Evolutionary conservation across 176 grass and related monocot genomes (phyloP).

Genomic region (bread wheat (Triticum aestivum)): DNA sequence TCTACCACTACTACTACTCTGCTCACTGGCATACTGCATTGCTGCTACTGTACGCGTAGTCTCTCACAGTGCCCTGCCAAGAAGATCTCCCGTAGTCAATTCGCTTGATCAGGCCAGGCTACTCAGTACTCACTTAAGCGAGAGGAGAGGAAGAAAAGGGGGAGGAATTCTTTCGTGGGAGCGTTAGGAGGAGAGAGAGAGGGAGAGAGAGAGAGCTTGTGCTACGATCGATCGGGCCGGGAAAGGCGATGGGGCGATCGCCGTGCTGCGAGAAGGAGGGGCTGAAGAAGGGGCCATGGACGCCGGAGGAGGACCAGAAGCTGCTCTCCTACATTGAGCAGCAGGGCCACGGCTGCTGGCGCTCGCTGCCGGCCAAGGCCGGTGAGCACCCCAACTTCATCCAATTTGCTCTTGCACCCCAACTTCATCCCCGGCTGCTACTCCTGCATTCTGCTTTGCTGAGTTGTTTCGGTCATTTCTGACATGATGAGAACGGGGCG

Average conservation of each 20-base stretch:
- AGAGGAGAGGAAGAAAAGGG: too few species aligned
- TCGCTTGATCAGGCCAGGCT: conserved; percentile 20
- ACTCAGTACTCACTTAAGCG: background rate
- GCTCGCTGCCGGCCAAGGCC: conserved; percentile 56
- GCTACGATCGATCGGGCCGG: background rate
- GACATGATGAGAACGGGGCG: background rate
- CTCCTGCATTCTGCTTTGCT: background rate
- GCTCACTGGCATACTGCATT: conserved; percentile 28
- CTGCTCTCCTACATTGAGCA: conserved; percentile 92
- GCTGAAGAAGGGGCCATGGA: conserved; percentile 94
- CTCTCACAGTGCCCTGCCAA: background rate
- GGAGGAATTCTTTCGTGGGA: background rate
- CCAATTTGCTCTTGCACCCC: background rate
- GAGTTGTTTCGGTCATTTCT: background rate
- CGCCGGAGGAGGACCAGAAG: conserved; percentile 95
- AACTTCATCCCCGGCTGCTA: background rate
- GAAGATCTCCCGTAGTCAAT: conserved; percentile 46
- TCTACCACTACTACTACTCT: background rate
- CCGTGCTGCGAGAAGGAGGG: conserved; percentile 97
- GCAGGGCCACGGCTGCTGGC: conserved; percentile 78
- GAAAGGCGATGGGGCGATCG: conserved; percentile 60
- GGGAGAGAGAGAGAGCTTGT: background rate
- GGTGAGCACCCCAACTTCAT: background rate
- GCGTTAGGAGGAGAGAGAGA: background rate
- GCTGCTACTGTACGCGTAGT: conserved; percentile 1